Percentiles rank a stretch among this genome's conserved stretches.
Conservation (phyloP, 2,329 filamentous ascomycete genomes). For the Plectosphaerella plurivora region DNA sequence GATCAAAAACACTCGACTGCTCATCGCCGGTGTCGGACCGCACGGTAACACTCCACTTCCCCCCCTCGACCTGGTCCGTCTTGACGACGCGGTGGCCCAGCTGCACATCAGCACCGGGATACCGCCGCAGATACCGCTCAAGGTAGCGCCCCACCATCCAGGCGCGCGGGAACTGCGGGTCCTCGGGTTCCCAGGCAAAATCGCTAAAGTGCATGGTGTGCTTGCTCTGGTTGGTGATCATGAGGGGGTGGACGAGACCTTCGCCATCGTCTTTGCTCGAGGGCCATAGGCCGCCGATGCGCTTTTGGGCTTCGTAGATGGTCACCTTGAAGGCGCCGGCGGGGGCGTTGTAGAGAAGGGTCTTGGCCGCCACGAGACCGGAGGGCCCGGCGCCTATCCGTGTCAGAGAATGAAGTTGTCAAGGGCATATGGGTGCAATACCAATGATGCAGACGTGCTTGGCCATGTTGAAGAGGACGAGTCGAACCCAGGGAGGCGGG, state of each 20-base stretch:
- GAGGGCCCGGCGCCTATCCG: constrained; percentile 61
- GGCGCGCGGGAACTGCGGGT: constrained; percentile 67
- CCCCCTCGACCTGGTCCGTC: constrained; percentile 27
- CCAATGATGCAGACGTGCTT: constrained; percentile 37
- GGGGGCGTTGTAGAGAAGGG: constrained; percentile 57
- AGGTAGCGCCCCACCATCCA: constrained; percentile 75
- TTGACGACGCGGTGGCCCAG: constrained; percentile 43
- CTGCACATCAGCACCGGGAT: constrained; percentile 42
- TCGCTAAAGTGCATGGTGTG: constrained; percentile 74
- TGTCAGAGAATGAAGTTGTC: background rate
- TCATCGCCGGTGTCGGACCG: constrained; percentile 27
- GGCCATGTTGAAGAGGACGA: constrained; percentile 20
- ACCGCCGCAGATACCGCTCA: constrained; percentile 56
- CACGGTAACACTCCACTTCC: constrained; percentile 36
- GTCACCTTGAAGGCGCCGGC: constrained; percentile 59
- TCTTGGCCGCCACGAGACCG: constrained; percentile 68
- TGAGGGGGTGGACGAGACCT: constrained; percentile 59
- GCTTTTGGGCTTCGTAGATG: constrained; percentile 61
- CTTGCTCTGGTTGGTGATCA: constrained; percentile 70
- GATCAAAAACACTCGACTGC: constrained; percentile 57
- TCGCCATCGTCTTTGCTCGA: constrained; percentile 39
- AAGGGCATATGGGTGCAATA: constrained; percentile 13
- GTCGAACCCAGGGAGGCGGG: no score
- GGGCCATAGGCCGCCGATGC: constrained; percentile 78
- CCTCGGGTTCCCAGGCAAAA: constrained; percentile 59